phyloP scores from a whole-genome alignment of 2,329 filamentous ascomycete genomes.

The Phaeosphaeriaceae sp. region DNA sequence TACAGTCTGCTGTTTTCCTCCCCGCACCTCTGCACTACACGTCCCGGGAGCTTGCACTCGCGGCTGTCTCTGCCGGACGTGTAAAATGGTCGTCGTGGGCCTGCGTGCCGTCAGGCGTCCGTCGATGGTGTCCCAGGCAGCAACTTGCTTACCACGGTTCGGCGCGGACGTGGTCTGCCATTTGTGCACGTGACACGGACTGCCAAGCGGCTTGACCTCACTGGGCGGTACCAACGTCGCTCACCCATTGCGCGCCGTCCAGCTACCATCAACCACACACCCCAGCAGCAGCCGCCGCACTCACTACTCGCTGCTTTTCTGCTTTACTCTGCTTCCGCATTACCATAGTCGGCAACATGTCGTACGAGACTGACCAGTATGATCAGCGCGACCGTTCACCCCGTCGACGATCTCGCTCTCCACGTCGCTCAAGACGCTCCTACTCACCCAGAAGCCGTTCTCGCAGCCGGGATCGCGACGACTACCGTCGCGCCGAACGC shows the following conservation, averaged over 20 bases:
- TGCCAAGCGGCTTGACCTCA: constrained; percentile 23
- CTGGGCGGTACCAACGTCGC: constrained; percentile 18
- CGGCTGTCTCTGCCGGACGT: neutral
- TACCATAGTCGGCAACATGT: constrained; percentile 33
- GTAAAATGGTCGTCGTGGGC: constrained; percentile 1
- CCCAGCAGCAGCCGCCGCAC: constrained; percentile 22
- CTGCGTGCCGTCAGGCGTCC: neutral
- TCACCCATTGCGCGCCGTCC: constrained; percentile 10
- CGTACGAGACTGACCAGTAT: constrained; percentile 47
- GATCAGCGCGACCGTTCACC: constrained; percentile 66
- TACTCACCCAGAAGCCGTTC: constrained; percentile 73
- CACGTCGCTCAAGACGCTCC: constrained; percentile 63
- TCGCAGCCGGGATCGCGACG: constrained; percentile 67
- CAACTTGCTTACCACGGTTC: constrained; percentile 1
- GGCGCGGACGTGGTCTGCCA: constrained; percentile 6
- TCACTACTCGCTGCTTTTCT: constrained; percentile 15
- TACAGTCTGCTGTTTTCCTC: constrained; percentile 11
- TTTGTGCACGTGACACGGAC: constrained; percentile 1
- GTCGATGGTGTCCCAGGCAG: constrained; percentile 6
- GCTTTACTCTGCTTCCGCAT: constrained; percentile 15
- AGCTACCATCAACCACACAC: constrained; percentile 17
- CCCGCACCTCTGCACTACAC: neutral
- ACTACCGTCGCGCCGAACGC: constrained; percentile 55
- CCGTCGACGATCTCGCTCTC: constrained; percentile 64
- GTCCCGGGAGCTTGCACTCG: neutral